Evolutionary conservation across 345 rosid genomes (phyloP).

Genomic region (Citrus hindsii): DNA sequence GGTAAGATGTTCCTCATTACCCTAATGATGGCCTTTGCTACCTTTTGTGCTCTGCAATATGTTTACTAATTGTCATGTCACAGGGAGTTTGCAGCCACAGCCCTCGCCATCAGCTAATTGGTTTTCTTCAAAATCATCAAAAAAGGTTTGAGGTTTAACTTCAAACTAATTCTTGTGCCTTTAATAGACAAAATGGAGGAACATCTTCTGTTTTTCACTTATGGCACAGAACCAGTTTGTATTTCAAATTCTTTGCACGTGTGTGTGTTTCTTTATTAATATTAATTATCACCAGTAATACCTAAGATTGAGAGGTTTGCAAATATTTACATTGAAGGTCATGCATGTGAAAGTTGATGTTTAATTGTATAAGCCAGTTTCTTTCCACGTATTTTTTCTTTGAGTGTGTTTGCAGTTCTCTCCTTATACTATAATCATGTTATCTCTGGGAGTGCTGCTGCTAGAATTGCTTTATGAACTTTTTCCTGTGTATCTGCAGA

Average conservation of each 20-base stretch:
- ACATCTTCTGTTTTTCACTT: neutral
- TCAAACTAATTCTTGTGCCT: neutral
- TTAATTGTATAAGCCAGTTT: neutral
- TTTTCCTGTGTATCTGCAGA: slow-evolving; percentile 30
- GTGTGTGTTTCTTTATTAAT: neutral
- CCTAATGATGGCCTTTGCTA: neutral
- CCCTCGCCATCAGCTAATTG: slow-evolving; percentile 56
- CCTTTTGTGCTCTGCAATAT: slow-evolving; percentile 10
- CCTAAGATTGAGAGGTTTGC: neutral
- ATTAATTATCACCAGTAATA: neutral
- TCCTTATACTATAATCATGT: neutral
- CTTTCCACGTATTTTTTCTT: neutral
- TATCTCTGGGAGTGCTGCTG: neutral
- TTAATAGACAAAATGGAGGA: neutral
- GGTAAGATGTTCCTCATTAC: slow-evolving; percentile 39
- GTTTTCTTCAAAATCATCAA: slow-evolving; percentile 83
- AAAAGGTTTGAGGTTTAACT: slow-evolving; percentile 52
- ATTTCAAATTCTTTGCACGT: no score
- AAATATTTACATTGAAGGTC: neutral
- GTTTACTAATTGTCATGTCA: slow-evolving; percentile 13
- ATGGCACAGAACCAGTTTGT: neutral
- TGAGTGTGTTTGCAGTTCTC: neutral
- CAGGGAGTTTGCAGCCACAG: slow-evolving; percentile 52
- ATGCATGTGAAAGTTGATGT: neutral
- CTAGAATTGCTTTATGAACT: neutral